phyloP scores from a whole-genome alignment of 495 filamentous ascomycete species.

The Neurospora sp. region DNA sequence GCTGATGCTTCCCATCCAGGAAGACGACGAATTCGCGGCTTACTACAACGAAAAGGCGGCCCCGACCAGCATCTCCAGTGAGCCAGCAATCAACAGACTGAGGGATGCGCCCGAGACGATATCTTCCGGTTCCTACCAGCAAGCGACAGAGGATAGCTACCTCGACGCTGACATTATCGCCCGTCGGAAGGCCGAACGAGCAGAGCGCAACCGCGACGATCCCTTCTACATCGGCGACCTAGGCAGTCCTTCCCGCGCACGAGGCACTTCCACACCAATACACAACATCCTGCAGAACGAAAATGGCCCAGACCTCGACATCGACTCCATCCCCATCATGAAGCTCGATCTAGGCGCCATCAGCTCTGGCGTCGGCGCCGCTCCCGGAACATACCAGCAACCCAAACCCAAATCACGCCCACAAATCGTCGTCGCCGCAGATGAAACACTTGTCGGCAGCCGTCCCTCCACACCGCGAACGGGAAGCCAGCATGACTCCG shows the following conservation, averaged over 20 bases:
- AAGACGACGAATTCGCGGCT: conserved; percentile 53
- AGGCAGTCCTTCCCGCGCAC: conserved; percentile 21
- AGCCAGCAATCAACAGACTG: conserved; percentile 44
- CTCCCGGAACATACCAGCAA: conserved; percentile 5
- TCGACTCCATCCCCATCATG: conserved; percentile 93
- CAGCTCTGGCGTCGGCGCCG: conserved; percentile 7
- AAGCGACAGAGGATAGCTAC: conserved; percentile 43
- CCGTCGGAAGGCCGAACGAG: conserved; percentile 54
- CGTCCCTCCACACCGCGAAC: conserved; percentile 26
- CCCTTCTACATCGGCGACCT: conserved; percentile 81
- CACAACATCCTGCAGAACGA: conserved; percentile 58
- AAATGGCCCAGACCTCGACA: conserved; percentile 67
- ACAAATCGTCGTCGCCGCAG: conserved; percentile 49
- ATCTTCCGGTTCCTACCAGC: conserved; percentile 51
- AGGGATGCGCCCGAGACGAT: conserved; percentile 31
- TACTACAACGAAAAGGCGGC: conserved; percentile 59
- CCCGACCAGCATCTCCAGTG: conserved; percentile 29
- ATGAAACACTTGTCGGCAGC: conserved; percentile 45
- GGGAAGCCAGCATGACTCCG: conserved; percentile 29
- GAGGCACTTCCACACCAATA: conserved; percentile 51
- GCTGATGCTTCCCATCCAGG: conserved; percentile 38
- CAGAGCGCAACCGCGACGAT: conserved; percentile 78
- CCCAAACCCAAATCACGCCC: conserved; percentile 24
- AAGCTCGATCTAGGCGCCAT: conserved; percentile 62
- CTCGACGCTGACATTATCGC: conserved; percentile 54